Percentiles rank a stretch among this genome's conserved stretches.
These are phyloP conservation scores for Fragaria nilgerrensis DNA, from an alignment of 306 rosid genomes.

Conservation along the genomic window DNA sequence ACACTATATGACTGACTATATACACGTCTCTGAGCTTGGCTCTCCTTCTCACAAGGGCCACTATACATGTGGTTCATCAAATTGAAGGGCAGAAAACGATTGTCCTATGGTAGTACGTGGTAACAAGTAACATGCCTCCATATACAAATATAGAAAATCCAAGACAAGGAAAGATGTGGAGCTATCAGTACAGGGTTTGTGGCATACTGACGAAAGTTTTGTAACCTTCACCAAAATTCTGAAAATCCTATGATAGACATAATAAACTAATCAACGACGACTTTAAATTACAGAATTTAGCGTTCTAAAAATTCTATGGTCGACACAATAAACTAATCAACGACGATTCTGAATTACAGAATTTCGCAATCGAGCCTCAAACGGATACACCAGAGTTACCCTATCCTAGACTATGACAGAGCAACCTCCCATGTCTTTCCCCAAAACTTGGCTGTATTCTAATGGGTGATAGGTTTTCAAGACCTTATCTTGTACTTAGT, in stretches of 20 bases:
- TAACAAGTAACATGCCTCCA: slow-evolving; percentile 14
- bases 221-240: background rate
- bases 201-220: background rate
- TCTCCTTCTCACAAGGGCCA: slow-evolving; percentile 15
- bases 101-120: slow-evolving; percentile 7
- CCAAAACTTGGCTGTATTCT: background rate
- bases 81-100: background rate
- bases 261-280: background rate
- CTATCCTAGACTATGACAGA: slow-evolving; percentile 9
- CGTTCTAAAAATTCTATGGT: background rate
- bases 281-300: background rate
- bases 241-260: background rate
- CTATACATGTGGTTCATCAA: slow-evolving; percentile 48
- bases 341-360: background rate
- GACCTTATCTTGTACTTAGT: slow-evolving; percentile 2
- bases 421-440: background rate
- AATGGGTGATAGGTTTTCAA: background rate
- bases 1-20: background rate
- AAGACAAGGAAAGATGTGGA: background rate
- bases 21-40: background rate
- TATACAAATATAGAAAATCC: slow-evolving; percentile 6
- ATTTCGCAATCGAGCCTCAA: background rate
- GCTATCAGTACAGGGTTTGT: background rate
- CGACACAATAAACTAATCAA: background rate
- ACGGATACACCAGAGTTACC: background rate